Base-by-base conservation (phyloP, 805 yeast genomes). In the Wickerhamomyces xylosicus region DNA sequence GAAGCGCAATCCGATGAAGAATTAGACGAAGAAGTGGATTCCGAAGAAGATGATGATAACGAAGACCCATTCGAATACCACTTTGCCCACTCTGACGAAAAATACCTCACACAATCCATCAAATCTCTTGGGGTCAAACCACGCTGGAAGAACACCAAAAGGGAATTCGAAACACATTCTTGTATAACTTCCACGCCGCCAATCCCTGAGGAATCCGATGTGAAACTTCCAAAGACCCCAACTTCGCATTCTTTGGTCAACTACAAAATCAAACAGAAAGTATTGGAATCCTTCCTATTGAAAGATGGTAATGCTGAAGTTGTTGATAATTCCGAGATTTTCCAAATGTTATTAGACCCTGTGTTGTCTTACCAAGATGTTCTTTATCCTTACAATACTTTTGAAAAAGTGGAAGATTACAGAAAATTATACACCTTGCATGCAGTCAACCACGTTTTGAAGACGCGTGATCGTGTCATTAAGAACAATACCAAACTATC, bases 401-500 rank as follows among this genome's bases (percentile, higher is more conserved):
- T 64, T 54, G 62, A 66, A n/a, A 74, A 75, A 43, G 69, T 66
- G 14, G 48, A 61, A 3, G 64, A 64, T 32, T 74, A 87, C 52
- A 74, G 78, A 52, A 74, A 74, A 43, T 57, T 84, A 28, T 84
- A 84, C 58, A 56, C 69, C 0, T 53, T 84, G 43, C 98, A 90
- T 61, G 71, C 73, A 5, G 56, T 87, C 39, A 90, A 92, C 52
- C 98, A 90, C 57, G 62, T 92, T 25, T 74, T 67, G 61, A 87
- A 89, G 59, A 85, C 97, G 0, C 72, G 96, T 53, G 97, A 87
- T 58, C 63, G 78, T n/a, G 72, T 90, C 15, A 50, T 90, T 48
- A 83, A 82, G 54, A 80, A 92, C 61, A 86, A 80, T 48, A 71
- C 73, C 37, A 76, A 74, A 48, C 47, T 79, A 17, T 60, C 65